Evolutionary conservation across 208 protist species (phyloP).

Genomic region (Leishmania arabica): DNA sequence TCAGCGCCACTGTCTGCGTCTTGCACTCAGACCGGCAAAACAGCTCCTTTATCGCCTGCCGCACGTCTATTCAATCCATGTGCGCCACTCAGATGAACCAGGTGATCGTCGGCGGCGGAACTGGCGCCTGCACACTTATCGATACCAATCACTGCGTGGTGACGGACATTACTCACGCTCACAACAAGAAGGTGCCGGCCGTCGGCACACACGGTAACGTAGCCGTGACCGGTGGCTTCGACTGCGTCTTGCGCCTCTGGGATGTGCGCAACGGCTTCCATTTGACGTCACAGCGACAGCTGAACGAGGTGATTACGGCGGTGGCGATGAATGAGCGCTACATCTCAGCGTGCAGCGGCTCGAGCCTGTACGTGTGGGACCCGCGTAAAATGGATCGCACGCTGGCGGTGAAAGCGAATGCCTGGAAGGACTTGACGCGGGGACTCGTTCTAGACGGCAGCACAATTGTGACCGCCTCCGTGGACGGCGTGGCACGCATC

Average conservation of each 20-base stretch:
- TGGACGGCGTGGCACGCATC: conserved; percentile 82
- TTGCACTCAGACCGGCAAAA: conserved; percentile 87
- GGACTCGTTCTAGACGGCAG: conserved; percentile 83
- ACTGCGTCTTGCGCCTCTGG: conserved; percentile 81
- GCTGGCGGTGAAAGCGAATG: conserved; percentile 65
- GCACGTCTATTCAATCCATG: conserved; percentile 89
- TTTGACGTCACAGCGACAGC: conserved; percentile 54
- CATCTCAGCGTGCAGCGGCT: conserved; percentile 76
- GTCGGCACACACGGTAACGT: conserved; percentile 66
- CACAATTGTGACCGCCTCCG: conserved; percentile 81
- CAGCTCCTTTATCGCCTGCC: conserved; percentile 83
- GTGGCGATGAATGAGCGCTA: conserved; percentile 73
- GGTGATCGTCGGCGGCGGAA: conserved; percentile 84
- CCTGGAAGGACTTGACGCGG: conserved; percentile 87
- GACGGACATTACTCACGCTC: conserved; percentile 67
- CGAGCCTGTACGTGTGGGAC: conserved; percentile 85
- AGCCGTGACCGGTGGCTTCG: conserved; percentile 83
- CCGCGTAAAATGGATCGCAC: conserved; percentile 60
- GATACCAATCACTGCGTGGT: conserved; percentile 68
- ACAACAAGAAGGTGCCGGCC: conserved; percentile 86
- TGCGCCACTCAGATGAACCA: conserved; percentile 63
- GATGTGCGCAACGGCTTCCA: conserved; percentile 76
- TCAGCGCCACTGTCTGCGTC: conserved; percentile 86
- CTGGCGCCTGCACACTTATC: conserved; percentile 75
- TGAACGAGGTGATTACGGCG: conserved; percentile 79